These are phyloP conservation scores for Blastobotrys niveus DNA, from an alignment of 1,139 yeast species.

Conservation along the genomic window DNA sequence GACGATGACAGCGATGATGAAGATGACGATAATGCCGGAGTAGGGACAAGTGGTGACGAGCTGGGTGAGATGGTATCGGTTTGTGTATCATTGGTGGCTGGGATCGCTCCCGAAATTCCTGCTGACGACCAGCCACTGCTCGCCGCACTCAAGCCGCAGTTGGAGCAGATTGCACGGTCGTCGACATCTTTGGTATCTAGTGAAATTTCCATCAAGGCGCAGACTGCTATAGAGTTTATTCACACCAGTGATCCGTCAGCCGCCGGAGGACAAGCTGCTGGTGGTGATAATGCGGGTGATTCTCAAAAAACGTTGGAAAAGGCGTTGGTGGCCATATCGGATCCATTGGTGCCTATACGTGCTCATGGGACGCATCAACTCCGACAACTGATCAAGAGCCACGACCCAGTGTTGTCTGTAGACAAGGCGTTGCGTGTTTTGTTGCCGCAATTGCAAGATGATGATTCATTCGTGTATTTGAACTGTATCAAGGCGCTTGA, in stretches of 20 bases:
- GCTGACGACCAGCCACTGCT: slow-evolving; percentile 42
- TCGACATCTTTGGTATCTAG: too few relatives aligned
- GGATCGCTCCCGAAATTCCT: slow-evolving; percentile 23
- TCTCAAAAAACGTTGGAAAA: slow-evolving; percentile 32
- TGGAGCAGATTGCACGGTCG: slow-evolving; percentile 28
- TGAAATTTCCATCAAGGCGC: slow-evolving; percentile 20
- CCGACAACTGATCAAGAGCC: slow-evolving; percentile 49
- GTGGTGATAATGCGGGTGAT: neutral
- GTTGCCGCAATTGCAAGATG: slow-evolving; percentile 59
- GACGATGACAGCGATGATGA: slow-evolving; percentile 26
- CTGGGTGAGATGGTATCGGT: slow-evolving; percentile 27
- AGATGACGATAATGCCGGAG: slow-evolving; percentile 27
- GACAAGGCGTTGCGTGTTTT: slow-evolving; percentile 58
- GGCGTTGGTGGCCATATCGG: slow-evolving; percentile 65
- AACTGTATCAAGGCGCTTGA: slow-evolving; percentile 78
- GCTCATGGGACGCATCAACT: slow-evolving; percentile 78
- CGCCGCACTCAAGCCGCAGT: slow-evolving; percentile 30
- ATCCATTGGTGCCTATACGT: slow-evolving; percentile 74
- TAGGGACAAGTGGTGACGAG: too few relatives aligned
- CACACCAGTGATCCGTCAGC: too few relatives aligned
- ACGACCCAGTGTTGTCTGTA: slow-evolving; percentile 47
- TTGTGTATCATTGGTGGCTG: slow-evolving; percentile 29
- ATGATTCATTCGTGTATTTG: slow-evolving; percentile 80
- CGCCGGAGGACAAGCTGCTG: too few relatives aligned
- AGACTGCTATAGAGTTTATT: slow-evolving; percentile 19